Base-by-base conservation (phyloP, 345 rosid species). In the Lagerstroemia speciosa region DNA sequence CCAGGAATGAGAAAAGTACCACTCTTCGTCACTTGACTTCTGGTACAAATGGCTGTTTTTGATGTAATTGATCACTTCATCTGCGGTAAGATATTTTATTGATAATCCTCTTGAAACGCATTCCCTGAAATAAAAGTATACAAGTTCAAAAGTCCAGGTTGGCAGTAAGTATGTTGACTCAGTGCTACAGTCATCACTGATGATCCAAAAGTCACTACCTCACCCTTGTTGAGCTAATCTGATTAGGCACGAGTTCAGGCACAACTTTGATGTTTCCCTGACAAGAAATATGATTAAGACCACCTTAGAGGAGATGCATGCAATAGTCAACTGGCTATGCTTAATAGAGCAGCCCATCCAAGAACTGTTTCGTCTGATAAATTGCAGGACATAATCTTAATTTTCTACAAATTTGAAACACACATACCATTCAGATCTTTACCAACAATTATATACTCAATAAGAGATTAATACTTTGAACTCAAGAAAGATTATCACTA, bases 181-280 rank as follows among this genome's bases (percentile, higher is more conserved):
- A n/a, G 29, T 53, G 30, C 60, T 8, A 53, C 11, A 53, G n/a
- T n/a, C 6, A 53, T 6, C n/a, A 53, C 17, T 48, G 29, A n/a
- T 53, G 30, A 53, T 20, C n/a, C 29, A 7, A 53, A 53, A 53
- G 60, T 53, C 24, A 53, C 3, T 73, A 89, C 98, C 97, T 91
- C 66, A 91, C 69, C 82, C 87, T 80, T 33, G 93, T 83, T 53
- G 97, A 94, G 79, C 99, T 94, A 45, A 94, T 87, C 78, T 79
- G 83, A 79, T 94, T 94, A 37, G 93, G 90, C 15, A 89, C 87
- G 20, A 78, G 64, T 61, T 94, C 91, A 62, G 87, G 77, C 41
- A 88, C 89, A 19, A 83, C 72, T 74, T 58, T 84, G 64, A 94
- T 81, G 74, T 94, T 85, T 41, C 29, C 83, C 98, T 91, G 74